A percentile compares a stretch with the other conserved stretches of the same genome.
Conservation (phyloP, 2,329 filamentous ascomycete species). For the Sporothrix dimorphospora region DNA sequence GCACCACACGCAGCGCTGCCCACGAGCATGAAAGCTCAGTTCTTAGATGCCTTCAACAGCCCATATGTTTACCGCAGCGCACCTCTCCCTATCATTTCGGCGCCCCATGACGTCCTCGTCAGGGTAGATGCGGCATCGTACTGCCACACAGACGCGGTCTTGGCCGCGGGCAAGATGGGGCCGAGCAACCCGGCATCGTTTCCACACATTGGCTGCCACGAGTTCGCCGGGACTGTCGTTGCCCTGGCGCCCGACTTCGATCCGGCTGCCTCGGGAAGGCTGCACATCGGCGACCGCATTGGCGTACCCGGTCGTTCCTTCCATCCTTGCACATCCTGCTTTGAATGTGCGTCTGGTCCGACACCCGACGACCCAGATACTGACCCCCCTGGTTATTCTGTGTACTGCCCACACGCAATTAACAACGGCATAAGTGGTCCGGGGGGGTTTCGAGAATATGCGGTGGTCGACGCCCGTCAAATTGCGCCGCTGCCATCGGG, state of each 20-base stretch:
- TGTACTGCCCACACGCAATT: constrained; percentile 6
- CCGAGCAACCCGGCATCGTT: neutral
- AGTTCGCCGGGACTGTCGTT: neutral
- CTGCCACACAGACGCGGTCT: constrained; percentile 20
- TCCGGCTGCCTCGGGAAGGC: neutral
- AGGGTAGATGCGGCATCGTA: constrained; percentile 4
- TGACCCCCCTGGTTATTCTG: neutral
- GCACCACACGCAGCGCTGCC: neutral
- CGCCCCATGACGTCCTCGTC: neutral
- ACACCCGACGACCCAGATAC: neutral
- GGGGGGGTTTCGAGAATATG: neutral
- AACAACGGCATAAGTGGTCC: constrained; percentile 4
- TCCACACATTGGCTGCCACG: constrained; percentile 14
- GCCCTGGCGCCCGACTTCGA: neutral
- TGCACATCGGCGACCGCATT: neutral
- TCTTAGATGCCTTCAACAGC: constrained; percentile 2
- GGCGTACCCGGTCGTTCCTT: constrained; percentile 9
- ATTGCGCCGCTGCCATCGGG: neutral
- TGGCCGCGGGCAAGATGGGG: constrained; percentile 2
- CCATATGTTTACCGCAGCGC: neutral
- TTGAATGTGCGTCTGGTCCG: neutral
- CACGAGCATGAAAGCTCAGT: neutral
- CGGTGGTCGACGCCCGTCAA: constrained; percentile 1
- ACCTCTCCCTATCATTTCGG: neutral
- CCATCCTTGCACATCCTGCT: neutral